These are phyloP conservation scores for Citrus inodora DNA, from an alignment of 345 rosid species.

Conservation along the genomic window DNA sequence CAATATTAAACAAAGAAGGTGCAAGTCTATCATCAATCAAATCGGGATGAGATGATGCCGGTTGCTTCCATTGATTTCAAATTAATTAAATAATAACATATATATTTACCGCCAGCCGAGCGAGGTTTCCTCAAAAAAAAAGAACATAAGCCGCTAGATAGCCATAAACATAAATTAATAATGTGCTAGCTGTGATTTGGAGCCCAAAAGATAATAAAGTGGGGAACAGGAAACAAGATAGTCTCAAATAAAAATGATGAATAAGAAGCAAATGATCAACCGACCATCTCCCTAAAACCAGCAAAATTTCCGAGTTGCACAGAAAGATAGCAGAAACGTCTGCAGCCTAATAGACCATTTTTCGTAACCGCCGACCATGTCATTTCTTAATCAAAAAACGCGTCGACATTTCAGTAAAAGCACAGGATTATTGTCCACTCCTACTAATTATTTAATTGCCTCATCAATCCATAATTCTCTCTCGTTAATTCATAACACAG, in stretches of 20 bases:
- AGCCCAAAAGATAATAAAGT: not conserved
- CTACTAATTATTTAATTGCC: not conserved
- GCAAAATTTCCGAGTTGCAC: constrained; percentile 37
- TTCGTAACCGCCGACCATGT: constrained; percentile 35
- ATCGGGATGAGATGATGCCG: not conserved
- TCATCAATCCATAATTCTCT: not conserved
- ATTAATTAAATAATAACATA: no score
- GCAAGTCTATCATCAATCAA: not conserved
- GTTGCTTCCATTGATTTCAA: not conserved
- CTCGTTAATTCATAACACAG: no score
- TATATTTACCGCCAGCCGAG: no score
- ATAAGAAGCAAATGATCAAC: constrained; percentile 16
- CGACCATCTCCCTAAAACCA: constrained; percentile 72
- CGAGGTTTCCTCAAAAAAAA: no score
- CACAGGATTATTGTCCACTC: constrained; percentile 6
- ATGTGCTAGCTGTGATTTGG: constrained; percentile 11
- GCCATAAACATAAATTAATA: not conserved
- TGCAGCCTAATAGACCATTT: constrained; percentile 7
- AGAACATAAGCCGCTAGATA: not conserved
- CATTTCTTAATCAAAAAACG: constrained; percentile 17
- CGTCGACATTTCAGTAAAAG: constrained; percentile 49
- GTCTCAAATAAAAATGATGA: not conserved
- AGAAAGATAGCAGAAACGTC: constrained; percentile 6
- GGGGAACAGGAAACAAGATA: constrained; percentile 1
- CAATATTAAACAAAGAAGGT: not conserved